Conservation (phyloP, 805 yeast genomes). For the Tetrapisispora phaffii region DNA sequence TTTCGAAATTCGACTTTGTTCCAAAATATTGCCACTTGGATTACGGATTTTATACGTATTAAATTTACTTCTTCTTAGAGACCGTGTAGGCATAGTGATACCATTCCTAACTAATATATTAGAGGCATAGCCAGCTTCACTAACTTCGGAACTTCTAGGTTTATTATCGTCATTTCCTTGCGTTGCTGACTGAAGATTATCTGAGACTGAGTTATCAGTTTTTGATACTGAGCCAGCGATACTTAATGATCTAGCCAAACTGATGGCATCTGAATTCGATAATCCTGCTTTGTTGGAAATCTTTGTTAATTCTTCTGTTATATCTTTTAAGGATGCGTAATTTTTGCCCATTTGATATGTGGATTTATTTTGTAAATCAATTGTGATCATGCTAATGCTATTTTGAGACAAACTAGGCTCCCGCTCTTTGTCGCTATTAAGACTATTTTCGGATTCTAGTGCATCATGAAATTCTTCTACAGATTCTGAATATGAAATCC, state of each 20-base stretch:
- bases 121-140: conserved; percentile 20
- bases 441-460: conserved; percentile 25
- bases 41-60: conserved; percentile 37
- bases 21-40: neutral
- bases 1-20: neutral
- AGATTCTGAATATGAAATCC: conserved; percentile 23
- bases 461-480: conserved; percentile 24
- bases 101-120: conserved; percentile 19
- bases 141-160: neutral
- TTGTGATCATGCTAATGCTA: no score
- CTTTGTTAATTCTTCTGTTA: conserved; percentile 62
- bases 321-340: conserved; percentile 52
- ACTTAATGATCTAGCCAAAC: conserved; percentile 70
- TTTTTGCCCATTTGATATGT: neutral
- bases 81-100: conserved; percentile 21
- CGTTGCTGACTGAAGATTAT: neutral
- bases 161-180: neutral
- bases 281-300: conserved; percentile 66
- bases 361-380: neutral
- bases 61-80: conserved; percentile 37
- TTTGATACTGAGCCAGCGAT: conserved; percentile 48
- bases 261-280: conserved; percentile 67
- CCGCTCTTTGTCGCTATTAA: conserved; percentile 10
- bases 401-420: neutral
- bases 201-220: neutral